Base-by-base conservation (phyloP, 2,329 filamentous ascomycete genomes). In the Xylaria sp. region DNA sequence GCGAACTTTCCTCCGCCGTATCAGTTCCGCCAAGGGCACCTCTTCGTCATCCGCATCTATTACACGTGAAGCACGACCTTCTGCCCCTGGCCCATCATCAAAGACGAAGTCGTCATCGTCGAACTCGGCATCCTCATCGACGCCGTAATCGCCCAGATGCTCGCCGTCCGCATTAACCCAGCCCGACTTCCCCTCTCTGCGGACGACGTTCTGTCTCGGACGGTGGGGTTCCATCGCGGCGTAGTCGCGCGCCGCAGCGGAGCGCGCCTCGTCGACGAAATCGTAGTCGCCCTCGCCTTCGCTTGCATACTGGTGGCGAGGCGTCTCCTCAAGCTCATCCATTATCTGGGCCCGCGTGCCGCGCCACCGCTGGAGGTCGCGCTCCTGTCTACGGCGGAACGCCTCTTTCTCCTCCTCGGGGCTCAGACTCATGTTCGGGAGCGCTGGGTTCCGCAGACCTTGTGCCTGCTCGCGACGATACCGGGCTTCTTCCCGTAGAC, bases 151-250 rank as follows among this genome's bases (percentile, higher is more conserved):
- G 49, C 87, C 84, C 59, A 96, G 80, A 40, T 88, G 83, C 76
- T 95, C 92, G 1, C 92, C 93, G 61, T 95, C 92, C 0, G 88
- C 85, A 72, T 94, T 95, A 0, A 85, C 88, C 92, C 92, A 96
- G 5, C 82, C 86, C 49, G 85, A 85, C 74, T 87, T 84, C 5
- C 86, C 87, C 71, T 84, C 83, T 51, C 77, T 72, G 0, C 73
- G 65, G 3, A 77, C 71, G 20, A 62, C 26, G 26, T 62, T 40
- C 10, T 51, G 62, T 28, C 40, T 26, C 23, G 60, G 42, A 5
- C 56, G 63, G 48, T 59, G 31, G 5, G 57, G 5, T 13, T 33
- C 40, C 9, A 48, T 4, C 13, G 36, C n/a, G 17, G 17, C 23
- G 38, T 42, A 31, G 11, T 31, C 48, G 40, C 15, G 26, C 31